phyloP scores from a whole-genome alignment of 805 yeast species.

The Starmera dryadoides region DNA sequence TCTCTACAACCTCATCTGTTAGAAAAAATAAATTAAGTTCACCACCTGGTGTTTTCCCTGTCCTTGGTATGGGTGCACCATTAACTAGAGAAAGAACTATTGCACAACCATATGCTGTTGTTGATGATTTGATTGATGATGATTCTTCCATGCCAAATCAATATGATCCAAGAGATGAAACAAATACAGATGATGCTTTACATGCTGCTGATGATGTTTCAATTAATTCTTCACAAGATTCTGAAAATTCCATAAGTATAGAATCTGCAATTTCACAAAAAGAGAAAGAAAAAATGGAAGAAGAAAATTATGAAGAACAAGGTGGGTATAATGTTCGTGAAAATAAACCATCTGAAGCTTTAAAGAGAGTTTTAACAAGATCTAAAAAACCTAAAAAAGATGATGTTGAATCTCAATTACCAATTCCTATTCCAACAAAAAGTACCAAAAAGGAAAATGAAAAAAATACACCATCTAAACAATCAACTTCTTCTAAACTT shows the following conservation, averaged over 20 bases:
- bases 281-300: slow-evolving; percentile 19
- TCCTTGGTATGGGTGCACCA: slow-evolving; percentile 70
- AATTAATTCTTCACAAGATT: slow-evolving; percentile 8
- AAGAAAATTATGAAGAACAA: slow-evolving; percentile 16
- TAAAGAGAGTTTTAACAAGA: slow-evolving; percentile 24
- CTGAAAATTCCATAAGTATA: not conserved
- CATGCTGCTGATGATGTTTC: slow-evolving; percentile 8
- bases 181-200: not conserved
- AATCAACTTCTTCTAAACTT: not conserved
- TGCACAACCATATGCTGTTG: slow-evolving; percentile 31
- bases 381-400: slow-evolving; percentile 17
- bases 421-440: not conserved
- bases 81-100: slow-evolving; percentile 47
- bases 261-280: slow-evolving; percentile 2
- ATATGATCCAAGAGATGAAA: not conserved
- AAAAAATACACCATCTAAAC: not conserved
- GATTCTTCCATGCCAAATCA: not conserved
- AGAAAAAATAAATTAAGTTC: slow-evolving; percentile 24
- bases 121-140: not conserved
- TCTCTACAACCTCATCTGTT: slow-evolving; percentile 4
- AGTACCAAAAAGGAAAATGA: not conserved
- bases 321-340: slow-evolving; percentile 26
- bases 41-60: slow-evolving; percentile 77
- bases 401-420: slow-evolving; percentile 15
- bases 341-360: slow-evolving; percentile 25